These are phyloP conservation scores for Eutrema heterophyllum DNA, from an alignment of 345 rosid species.

Conservation along the genomic window DNA sequence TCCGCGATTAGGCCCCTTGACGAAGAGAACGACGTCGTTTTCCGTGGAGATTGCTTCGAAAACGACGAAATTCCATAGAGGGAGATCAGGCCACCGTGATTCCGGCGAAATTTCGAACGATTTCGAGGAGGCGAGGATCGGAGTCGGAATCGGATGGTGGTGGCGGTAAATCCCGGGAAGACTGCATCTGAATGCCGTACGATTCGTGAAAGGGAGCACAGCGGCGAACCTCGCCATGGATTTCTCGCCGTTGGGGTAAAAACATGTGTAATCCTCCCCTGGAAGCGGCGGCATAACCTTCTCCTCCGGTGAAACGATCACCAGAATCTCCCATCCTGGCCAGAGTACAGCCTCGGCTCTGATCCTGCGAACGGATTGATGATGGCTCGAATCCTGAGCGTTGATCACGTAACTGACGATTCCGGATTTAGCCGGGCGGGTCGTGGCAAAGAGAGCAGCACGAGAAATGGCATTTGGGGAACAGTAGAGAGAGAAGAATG, in stretches of 20 bases:
- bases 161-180: constrained; percentile 53
- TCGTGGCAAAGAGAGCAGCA: not conserved
- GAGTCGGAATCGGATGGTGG: constrained; percentile 43
- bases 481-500: constrained; percentile 25
- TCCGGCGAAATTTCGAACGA: constrained; percentile 2
- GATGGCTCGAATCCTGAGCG: constrained; percentile 4
- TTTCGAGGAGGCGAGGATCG: constrained; percentile 36
- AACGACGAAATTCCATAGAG: constrained; percentile 49
- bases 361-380: constrained; percentile 14
- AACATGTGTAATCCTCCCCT: constrained; percentile 34
- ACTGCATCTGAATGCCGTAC: constrained; percentile 46
- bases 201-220: constrained; percentile 43
- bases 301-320: constrained; percentile 36
- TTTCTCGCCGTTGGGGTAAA: constrained; percentile 51
- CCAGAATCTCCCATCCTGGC: constrained; percentile 73
- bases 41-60: constrained; percentile 73
- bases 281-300: not conserved
- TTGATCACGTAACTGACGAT: not conserved
- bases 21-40: constrained; percentile 70
- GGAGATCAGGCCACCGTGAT: constrained; percentile 32
- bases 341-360: constrained; percentile 49
- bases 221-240: constrained; percentile 53
- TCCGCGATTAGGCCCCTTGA: constrained; percentile 66
- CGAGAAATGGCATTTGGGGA: constrained; percentile 23
- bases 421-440: not conserved